Evolutionary conservation across 306 rosid genomes (phyloP).

Genomic region (Gastrolobium villosum): DNA sequence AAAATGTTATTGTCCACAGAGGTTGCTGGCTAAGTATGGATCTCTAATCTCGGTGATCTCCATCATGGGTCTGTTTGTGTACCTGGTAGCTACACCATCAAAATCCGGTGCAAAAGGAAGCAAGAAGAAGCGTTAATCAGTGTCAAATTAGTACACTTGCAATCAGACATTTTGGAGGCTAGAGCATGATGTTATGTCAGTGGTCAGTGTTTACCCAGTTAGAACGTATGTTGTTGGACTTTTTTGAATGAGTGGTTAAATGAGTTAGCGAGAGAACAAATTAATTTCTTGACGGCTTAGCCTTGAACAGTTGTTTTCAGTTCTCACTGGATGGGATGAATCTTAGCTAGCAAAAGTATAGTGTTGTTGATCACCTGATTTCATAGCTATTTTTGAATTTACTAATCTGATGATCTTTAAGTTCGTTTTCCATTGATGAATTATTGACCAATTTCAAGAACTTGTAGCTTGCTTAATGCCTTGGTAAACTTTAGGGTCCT

Average conservation of each 20-base stretch:
- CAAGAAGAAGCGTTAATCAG: conserved; percentile 94
- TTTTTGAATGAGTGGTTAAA: conserved; percentile 43
- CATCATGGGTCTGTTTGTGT: conserved; percentile 75
- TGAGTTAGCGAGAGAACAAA: conserved; percentile 55
- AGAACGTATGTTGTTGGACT: conserved; percentile 48
- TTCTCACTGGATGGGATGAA: conserved; percentile 47
- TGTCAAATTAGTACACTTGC: conserved; percentile 38
- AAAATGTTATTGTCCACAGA: conserved; percentile 63
- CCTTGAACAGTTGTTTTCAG: conserved; percentile 51
- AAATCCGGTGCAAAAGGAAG: conserved; percentile 85
- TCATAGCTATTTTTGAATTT: conserved; percentile 38
- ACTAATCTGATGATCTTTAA: conserved; percentile 11
- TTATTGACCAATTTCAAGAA: conserved; percentile 6
- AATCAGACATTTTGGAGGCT: conserved; percentile 39
- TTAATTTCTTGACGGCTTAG: conserved; percentile 51
- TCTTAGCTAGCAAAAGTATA: conserved; percentile 47
- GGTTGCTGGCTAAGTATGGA: conserved; percentile 87
- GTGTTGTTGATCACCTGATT: conserved; percentile 21
- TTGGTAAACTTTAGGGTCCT: neutral
- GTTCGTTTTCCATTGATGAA: conserved; percentile 27
- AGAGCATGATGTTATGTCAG: conserved; percentile 46
- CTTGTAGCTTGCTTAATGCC: neutral
- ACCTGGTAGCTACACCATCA: conserved; percentile 78
- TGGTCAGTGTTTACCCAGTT: conserved; percentile 54
- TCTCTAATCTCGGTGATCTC: conserved; percentile 85